Conservation (phyloP, 768 basidiomycete species). For the Lactarius evosmus region DNA sequence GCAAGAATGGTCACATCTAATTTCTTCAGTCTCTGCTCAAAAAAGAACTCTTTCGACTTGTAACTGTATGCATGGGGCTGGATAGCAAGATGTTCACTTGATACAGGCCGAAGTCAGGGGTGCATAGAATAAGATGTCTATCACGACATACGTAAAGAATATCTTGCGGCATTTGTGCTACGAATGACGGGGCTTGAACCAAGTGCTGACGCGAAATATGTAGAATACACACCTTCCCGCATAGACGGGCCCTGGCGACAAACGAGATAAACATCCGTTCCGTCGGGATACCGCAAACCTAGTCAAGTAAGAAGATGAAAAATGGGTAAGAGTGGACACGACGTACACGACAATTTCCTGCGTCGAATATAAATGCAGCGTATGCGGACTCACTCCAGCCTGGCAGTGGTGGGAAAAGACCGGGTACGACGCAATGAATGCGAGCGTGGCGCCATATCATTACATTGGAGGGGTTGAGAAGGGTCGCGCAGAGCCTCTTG, state of each 20-base stretch:
- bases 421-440: slow-evolving; percentile 33
- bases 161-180: slow-evolving; percentile 16
- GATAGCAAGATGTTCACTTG: background rate
- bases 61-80: background rate
- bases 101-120: background rate
- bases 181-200: background rate
- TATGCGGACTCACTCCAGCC: slow-evolving; percentile 55
- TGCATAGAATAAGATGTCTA: background rate
- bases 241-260: slow-evolving; percentile 20
- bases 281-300: slow-evolving; percentile 39
- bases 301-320: background rate
- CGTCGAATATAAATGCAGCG: slow-evolving; percentile 62
- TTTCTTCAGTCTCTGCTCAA: slow-evolving; percentile 1
- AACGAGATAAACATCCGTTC: slow-evolving; percentile 27
- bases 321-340: background rate
- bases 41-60: background rate
- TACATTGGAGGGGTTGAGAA: slow-evolving; percentile 44
- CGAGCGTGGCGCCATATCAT: slow-evolving; percentile 63
- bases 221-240: slow-evolving; percentile 11
- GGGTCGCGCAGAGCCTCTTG: slow-evolving; percentile 49
- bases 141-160: slow-evolving; percentile 10
- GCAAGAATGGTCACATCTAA: background rate
- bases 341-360: slow-evolving; percentile 53
- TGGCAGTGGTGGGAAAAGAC: slow-evolving; percentile 44
- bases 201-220: background rate